A percentile compares a stretch with the other conserved stretches of the same genome.
Evolutionary conservation across 768 basidiomycete species (phyloP).

Genomic region (Lactifluus pinguis): DNA sequence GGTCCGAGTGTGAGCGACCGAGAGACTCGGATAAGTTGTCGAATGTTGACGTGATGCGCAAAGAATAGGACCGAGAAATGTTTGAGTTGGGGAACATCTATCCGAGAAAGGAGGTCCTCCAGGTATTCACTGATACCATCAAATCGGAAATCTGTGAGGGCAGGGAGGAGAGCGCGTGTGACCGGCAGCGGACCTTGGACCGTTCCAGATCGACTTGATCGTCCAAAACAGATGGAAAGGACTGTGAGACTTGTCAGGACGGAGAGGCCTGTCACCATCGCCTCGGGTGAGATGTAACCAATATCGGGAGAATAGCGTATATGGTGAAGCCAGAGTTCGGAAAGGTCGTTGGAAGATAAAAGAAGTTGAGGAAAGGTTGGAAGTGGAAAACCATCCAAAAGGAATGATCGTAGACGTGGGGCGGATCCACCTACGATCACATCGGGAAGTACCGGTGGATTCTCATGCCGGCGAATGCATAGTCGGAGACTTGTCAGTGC

Average conservation of each 20-base stretch:
- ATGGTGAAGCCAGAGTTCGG: not conserved
- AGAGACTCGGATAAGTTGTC: not conserved
- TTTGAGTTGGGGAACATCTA: not conserved
- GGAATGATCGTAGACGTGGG: not conserved
- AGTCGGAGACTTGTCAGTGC: not conserved
- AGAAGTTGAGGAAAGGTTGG: not conserved
- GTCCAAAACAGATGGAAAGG: too few relatives aligned
- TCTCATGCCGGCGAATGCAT: not conserved
- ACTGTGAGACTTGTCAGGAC: not conserved
- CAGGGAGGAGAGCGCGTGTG: not conserved
- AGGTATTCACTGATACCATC: not conserved
- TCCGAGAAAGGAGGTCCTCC: not conserved
- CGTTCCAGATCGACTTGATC: not conserved
- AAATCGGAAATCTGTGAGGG: not conserved
- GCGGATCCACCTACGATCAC: not conserved
- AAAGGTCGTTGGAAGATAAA: not conserved
- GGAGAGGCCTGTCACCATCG: not conserved
- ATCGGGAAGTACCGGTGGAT: not conserved
- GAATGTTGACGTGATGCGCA: not conserved
- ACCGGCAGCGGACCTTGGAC: not conserved
- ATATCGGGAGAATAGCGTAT: not conserved
- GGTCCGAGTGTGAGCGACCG: not conserved
- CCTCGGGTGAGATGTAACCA: not conserved
- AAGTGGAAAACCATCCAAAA: not conserved
- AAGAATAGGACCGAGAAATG: not conserved